Conservation (phyloP, 192 early-diverging fungal species). For the Phycomyces blakesleeanus region DNA sequence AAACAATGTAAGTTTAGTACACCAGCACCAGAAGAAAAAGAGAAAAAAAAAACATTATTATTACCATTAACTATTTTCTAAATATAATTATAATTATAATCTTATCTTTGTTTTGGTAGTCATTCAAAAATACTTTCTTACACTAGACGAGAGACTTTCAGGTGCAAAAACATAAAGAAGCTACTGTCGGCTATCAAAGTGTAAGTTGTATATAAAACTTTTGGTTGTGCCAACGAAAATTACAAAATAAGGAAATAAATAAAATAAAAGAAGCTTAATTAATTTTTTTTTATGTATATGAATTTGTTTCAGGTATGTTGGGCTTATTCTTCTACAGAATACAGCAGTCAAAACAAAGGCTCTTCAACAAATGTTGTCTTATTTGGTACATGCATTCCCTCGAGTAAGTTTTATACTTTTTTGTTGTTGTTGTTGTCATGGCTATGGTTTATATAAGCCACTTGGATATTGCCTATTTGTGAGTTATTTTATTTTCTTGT, state of each 20-base stretch:
- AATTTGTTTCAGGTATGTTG: conserved; percentile 19
- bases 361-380: conserved; percentile 56
- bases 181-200: conserved; percentile 59
- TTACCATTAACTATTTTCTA: too few relatives aligned
- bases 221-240: background rate
- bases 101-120: conserved; percentile 5
- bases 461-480: too few relatives aligned
- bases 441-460: too few relatives aligned
- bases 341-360: conserved; percentile 45
- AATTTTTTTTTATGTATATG: conserved; percentile 6
- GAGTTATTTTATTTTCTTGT: background rate
- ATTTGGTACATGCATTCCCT: conserved; percentile 75
- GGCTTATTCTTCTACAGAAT: conserved; percentile 19
- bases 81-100: too few relatives aligned
- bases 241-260: too few relatives aligned
- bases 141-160: conserved; percentile 46
- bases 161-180: conserved; percentile 60
- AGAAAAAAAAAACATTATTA: too few relatives aligned
- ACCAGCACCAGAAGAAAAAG: too few relatives aligned
- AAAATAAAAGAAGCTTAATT: too few relatives aligned
- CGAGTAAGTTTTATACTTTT: conserved; percentile 38
- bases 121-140: conserved; percentile 39
- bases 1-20: conserved; percentile 31
- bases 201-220: conserved; percentile 44
- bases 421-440: too few relatives aligned